A percentile compares a stretch with the other conserved stretches of the same genome.
These are phyloP conservation scores for Penicillium desertorum DNA, from an alignment of 495 filamentous ascomycete genomes.

Conservation along the genomic window DNA sequence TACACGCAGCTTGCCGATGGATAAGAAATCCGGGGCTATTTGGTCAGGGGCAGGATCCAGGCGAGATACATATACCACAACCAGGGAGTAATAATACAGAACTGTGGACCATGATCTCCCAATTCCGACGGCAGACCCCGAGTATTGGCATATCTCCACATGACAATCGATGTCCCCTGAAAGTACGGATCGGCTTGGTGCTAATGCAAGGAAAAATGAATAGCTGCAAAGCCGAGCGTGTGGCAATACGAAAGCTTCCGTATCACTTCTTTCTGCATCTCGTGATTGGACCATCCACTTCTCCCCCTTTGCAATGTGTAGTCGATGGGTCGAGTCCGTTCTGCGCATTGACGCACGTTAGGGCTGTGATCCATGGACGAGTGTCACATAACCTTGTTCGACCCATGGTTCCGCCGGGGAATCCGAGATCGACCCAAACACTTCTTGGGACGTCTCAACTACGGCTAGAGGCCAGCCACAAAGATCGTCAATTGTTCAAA, in stretches of 20 bases:
- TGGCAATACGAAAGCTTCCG: conserved; percentile 27
- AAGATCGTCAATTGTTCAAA: conserved; percentile 1
- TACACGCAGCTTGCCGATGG: conserved; percentile 11
- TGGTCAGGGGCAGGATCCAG: conserved; percentile 5
- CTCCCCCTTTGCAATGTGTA: conserved; percentile 1
- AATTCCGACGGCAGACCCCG: conserved; percentile 6
- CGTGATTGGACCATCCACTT: conserved; percentile 20
- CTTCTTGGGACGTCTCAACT: conserved; percentile 10
- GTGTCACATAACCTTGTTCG: conserved; percentile 5
- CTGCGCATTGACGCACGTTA: conserved; percentile 22
- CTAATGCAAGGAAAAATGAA: conserved; percentile 32
- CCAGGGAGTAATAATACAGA: conserved; percentile 5
- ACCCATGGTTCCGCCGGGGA: conserved; percentile 12
- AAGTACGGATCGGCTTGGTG: conserved; percentile 6
- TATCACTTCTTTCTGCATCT: conserved; percentile 15
- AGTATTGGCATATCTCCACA: conserved; percentile 16
- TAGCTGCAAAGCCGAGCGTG: conserved; percentile 20
- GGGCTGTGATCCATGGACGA: conserved; percentile 16
- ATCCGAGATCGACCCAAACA: conserved; percentile 18
- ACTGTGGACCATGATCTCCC: not conserved
- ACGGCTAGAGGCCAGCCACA: conserved; percentile 1
- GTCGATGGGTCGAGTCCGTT: conserved; percentile 11
- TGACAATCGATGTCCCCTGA: conserved; percentile 14
- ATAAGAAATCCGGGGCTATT: conserved; percentile 13
- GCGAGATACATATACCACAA: conserved; percentile 8